A percentile compares a stretch with the other conserved stretches of the same genome.
These are phyloP conservation scores for Apiotrichum mycotoxinovorans DNA, from an alignment of 1,284 basidiomycete genomes.

Conservation along the genomic window DNA sequence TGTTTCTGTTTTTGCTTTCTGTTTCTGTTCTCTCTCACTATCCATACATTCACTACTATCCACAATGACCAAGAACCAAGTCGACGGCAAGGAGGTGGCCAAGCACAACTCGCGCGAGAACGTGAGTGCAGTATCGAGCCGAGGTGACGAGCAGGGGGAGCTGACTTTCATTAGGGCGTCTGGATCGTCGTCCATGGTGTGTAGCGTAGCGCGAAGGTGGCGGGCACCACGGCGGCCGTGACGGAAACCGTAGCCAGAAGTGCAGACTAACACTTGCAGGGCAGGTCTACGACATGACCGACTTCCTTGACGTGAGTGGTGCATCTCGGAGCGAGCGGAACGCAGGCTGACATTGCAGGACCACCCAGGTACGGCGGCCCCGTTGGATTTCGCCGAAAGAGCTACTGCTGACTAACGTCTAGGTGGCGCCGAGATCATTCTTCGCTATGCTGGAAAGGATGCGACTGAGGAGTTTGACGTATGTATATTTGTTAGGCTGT, in stretches of 20 bases:
- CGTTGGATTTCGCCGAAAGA: background rate
- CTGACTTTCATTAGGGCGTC: conserved; percentile 58
- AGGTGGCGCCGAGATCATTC: conserved; percentile 62
- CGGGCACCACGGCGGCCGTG: background rate
- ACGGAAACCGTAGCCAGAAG: background rate
- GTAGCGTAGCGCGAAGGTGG: no score
- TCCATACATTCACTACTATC: background rate
- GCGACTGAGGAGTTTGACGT: conserved; percentile 73
- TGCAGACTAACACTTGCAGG: conserved; percentile 45
- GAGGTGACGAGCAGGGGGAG: conserved; percentile 5
- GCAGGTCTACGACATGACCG: conserved; percentile 71
- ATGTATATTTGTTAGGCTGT: conserved; percentile 5
- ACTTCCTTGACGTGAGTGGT: conserved; percentile 62
- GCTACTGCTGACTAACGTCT: conserved; percentile 5
- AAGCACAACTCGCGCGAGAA: conserved; percentile 47
- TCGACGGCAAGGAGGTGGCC: conserved; percentile 46
- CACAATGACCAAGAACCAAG: conserved; percentile 29
- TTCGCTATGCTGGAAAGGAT: conserved; percentile 72
- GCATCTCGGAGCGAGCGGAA: background rate
- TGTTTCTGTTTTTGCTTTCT: no score
- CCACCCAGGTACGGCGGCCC: conserved; percentile 59
- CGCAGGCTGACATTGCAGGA: conserved; percentile 45
- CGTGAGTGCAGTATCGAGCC: conserved; percentile 19
- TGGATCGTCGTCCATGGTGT: conserved; percentile 85
- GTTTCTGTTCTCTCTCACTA: background rate